Percentiles rank a stretch among this genome's conserved stretches.
These are phyloP conservation scores for Trichoderma polysporum DNA, from an alignment of 2,329 filamentous ascomycete genomes.

Conservation along the genomic window DNA sequence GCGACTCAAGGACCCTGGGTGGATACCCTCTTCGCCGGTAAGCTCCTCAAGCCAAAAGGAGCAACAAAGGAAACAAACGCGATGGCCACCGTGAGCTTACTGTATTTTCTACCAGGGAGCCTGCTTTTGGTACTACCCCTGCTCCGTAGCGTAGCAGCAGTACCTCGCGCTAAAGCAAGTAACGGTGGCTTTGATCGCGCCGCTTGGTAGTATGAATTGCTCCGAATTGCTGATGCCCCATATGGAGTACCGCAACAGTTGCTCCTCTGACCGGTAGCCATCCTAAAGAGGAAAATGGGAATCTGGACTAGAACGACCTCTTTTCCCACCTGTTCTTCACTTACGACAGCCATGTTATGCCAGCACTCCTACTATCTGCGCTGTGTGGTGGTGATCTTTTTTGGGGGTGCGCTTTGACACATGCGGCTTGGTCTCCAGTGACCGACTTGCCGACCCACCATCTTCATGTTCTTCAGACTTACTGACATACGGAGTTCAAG, in stretches of 20 bases:
- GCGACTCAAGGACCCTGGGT: neutral
- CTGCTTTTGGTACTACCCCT: neutral
- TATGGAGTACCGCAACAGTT: neutral
- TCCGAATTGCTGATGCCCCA: neutral
- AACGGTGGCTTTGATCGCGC: slow-evolving; percentile 1
- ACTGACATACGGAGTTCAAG: neutral
- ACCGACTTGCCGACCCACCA: neutral
- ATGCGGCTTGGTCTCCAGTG: neutral
- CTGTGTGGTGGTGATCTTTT: neutral
- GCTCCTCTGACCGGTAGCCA: neutral
- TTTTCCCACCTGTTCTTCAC: neutral
- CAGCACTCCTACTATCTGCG: neutral
- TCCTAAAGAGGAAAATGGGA: neutral
- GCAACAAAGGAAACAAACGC: neutral
- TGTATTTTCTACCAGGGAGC: neutral
- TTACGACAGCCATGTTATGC: neutral
- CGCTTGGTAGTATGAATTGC: slow-evolving; percentile 1
- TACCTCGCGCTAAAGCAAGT: slow-evolving; percentile 1
- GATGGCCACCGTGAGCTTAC: neutral
- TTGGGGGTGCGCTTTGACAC: neutral
- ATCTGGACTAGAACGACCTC: too few species aligned
- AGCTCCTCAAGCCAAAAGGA: neutral
- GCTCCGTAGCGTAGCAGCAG: neutral
- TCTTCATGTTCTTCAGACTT: neutral
- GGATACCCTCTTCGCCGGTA: neutral